Conservation (phyloP, 1,139 yeast species). For the Debaryomyces subglobosus region DNA sequence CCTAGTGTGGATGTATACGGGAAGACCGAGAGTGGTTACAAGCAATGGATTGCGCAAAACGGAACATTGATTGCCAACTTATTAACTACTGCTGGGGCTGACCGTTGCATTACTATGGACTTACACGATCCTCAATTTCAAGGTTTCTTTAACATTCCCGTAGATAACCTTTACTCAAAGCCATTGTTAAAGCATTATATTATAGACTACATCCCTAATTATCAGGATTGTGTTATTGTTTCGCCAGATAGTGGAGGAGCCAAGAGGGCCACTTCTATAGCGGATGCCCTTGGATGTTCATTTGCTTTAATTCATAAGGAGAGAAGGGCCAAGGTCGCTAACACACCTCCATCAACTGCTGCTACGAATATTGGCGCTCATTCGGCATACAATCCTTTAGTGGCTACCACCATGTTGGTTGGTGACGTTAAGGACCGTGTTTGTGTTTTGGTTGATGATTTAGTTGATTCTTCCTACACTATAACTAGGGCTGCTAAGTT, state of each 20-base stretch:
- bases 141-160: constrained; percentile 91
- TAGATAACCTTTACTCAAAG: constrained; percentile 85
- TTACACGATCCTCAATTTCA: constrained; percentile 95
- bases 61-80: constrained; percentile 92
- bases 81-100: constrained; percentile 92
- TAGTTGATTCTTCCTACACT: constrained; percentile 93
- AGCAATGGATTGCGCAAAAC: constrained; percentile 94
- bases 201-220: constrained; percentile 69
- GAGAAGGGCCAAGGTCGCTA: constrained; percentile 59
- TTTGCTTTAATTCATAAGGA: constrained; percentile 97
- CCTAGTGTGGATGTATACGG: constrained; percentile 43
- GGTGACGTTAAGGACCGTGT: constrained; percentile 87
- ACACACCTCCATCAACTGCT: constrained; percentile 33
- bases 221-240: constrained; percentile 79
- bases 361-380: constrained; percentile 13
- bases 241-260: constrained; percentile 99
- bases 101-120: constrained; percentile 96
- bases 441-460: constrained; percentile 88
- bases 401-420: constrained; percentile 85
- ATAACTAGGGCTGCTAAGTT: constrained; percentile 89
- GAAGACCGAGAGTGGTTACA: constrained; percentile 66
- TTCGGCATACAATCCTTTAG: constrained; percentile 22
- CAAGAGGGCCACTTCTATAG: constrained; percentile 90
- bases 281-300: constrained; percentile 85
- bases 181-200: constrained; percentile 85